A percentile compares a stretch with the other conserved stretches of the same genome.
Evolutionary conservation across 148 eudicot species (phyloP).

Genomic region (Heliamphora exappendiculata): DNA sequence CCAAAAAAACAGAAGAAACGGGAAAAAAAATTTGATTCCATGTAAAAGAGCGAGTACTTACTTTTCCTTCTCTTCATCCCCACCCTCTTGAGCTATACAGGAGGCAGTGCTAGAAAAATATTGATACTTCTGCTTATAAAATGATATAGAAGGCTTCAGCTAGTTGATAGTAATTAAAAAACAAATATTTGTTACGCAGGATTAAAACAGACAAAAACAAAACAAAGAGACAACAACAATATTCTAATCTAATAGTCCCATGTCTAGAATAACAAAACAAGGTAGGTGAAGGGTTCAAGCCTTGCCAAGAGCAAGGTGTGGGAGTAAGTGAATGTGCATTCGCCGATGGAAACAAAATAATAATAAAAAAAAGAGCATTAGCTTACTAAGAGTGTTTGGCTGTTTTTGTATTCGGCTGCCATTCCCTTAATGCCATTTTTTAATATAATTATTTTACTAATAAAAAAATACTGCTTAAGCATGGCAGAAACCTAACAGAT

Average conservation of each 20-base stretch:
- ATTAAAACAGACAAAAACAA: too few relatives aligned
- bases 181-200: not conserved
- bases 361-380: too few relatives aligned
- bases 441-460: too few relatives aligned
- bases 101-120: constrained; percentile 17
- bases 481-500: not conserved
- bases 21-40: too few relatives aligned
- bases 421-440: too few relatives aligned
- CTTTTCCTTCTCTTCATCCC: constrained; percentile 10
- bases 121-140: constrained; percentile 11
- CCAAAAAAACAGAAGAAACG: too few relatives aligned
- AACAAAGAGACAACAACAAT: not conserved
- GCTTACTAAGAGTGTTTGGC: too few relatives aligned
- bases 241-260: not conserved
- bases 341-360: too few relatives aligned
- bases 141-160: not conserved
- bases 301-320: not conserved
- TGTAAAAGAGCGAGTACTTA: constrained; percentile 3
- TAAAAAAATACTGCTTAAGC: too few relatives aligned
- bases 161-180: not conserved
- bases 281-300: not conserved
- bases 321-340: not conserved
- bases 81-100: constrained; percentile 14
- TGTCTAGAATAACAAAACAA: not conserved
- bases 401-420: too few relatives aligned